Conservation (phyloP, 805 yeast species). For the Candida piceae region DNA sequence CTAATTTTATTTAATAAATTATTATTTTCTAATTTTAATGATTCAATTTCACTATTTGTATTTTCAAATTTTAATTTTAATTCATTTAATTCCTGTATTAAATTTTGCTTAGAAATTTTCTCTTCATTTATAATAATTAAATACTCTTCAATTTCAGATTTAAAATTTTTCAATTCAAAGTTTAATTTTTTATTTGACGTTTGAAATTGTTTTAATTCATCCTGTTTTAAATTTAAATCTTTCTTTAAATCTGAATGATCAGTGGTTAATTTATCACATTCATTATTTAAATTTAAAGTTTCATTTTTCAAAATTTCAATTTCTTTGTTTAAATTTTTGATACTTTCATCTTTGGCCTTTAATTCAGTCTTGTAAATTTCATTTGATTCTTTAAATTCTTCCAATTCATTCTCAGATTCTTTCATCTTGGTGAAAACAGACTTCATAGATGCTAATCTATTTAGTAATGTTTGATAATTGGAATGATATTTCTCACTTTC, state of each 20-base stretch:
- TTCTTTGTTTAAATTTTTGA: constrained; percentile 28
- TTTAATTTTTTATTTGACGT: constrained; percentile 34
- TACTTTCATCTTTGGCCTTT: constrained; percentile 34
- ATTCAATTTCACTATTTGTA: constrained; percentile 22
- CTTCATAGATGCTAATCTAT: constrained; percentile 68
- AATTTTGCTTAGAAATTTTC: constrained; percentile 38
- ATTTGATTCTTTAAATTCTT: constrained; percentile 37
- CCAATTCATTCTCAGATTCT: constrained; percentile 60
- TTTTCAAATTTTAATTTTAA: constrained; percentile 22
- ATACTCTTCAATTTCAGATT: constrained; percentile 31
- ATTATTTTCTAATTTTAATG: constrained; percentile 24
- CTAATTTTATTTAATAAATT: constrained; percentile 17
- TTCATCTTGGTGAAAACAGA: constrained; percentile 69
- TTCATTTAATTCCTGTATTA: constrained; percentile 38
- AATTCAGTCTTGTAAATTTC: constrained; percentile 20
- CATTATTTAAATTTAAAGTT: constrained; percentile 41
- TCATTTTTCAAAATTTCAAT: constrained; percentile 24
- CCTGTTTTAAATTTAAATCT: constrained; percentile 32
- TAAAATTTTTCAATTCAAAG: constrained; percentile 34
- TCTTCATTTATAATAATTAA: constrained; percentile 37
- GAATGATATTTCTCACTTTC: constrained; percentile 56
- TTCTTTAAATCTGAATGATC: constrained; percentile 35
- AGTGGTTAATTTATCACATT: constrained; percentile 46
- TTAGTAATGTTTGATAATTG: constrained; percentile 57
- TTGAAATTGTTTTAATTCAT: constrained; percentile 38